Evolutionary conservation across 78 protist genomes (phyloP).

Genomic region (Dictyostelium brefeldianum): DNA sequence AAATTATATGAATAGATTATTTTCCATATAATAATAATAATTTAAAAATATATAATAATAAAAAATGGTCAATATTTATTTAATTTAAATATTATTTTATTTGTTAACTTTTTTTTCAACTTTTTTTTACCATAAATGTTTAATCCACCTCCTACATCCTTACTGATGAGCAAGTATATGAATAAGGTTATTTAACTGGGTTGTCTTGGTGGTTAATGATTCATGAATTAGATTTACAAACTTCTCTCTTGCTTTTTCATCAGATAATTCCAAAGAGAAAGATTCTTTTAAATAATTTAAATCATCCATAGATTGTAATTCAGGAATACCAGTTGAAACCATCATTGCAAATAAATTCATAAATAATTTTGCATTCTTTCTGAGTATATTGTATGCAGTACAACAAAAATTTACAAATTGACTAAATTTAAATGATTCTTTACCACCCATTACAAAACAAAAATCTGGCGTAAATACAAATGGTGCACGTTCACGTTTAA

Average conservation of each 20-base stretch:
- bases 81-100: too few species aligned
- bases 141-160: too few species aligned
- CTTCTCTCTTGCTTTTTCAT: conserved; percentile 88
- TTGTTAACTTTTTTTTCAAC: too few species aligned
- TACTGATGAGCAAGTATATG: conserved; percentile 63
- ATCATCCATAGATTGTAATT: conserved; percentile 89
- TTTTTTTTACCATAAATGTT: too few species aligned
- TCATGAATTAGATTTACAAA: conserved; percentile 79
- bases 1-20: too few species aligned
- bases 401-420: conserved; percentile 84
- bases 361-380: conserved; percentile 90
- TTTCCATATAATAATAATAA: too few species aligned
- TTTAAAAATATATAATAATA: too few species aligned
- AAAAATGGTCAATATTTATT: too few species aligned
- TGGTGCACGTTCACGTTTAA: conserved; percentile 96
- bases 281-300: conserved; percentile 84
- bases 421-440: conserved; percentile 65
- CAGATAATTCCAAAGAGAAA: conserved; percentile 78
- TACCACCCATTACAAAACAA: conserved; percentile 92
- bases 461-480: conserved; percentile 97
- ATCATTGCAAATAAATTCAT: conserved; percentile 95
- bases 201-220: conserved; percentile 52
- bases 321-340: conserved; percentile 97
- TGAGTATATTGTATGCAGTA: conserved; percentile 88
- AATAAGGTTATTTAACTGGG: conserved; percentile 80